Evolutionary conservation across 306 rosid genomes (phyloP), one percentile per base, ranked within the genome.

Genomic region (Lablab purpureus): DNA sequence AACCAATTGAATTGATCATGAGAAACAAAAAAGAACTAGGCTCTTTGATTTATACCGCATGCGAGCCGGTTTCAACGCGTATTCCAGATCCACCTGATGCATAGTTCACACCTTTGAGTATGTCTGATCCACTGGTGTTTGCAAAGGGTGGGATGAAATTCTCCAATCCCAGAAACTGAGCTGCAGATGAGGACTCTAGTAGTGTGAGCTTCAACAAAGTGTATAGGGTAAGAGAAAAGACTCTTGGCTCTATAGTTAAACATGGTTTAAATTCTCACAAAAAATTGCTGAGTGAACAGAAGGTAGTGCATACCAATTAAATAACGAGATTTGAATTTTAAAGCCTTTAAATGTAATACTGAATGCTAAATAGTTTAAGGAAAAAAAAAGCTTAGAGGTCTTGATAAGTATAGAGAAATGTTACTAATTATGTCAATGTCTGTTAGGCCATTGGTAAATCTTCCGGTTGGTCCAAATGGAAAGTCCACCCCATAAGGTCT

Each of bases 401-500:
- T 25, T 52, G 23, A 37, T 0, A 50, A 43, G 80, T 6, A 3
- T 27, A 17, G 17, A 70, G 52, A 70, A 46, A 70, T 21, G 46
- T 79, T 84, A 84, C 87, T 49, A 1, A 68, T 74, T 15, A 78
- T 54, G 58, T 84, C 87, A 15, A 84, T n/a, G 60, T 10, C 5
- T 40, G 84, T 91, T 23, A 77, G 83, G 12, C 90, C 95, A 60
- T 91, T 93, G 87, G 80, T 47, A 56, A 89, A 91, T 47, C 98
- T 91, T 77, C 98, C 92, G 0, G 95, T 90, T 28, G 93, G 83
- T 9, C 84, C 81, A 0, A 0, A 4, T 1, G 90, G 80, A 40
- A 87, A 84, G 64, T 90, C 98, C 22, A 90, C 80, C 10, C 95
- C 97, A 40, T 91, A 91, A 0, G 98, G 97, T 6, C 2, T 17